Evolutionary conservation across 768 basidiomycete species (phyloP), one percentile per base, ranked within the genome.

Genomic region (Strobilomyces dryophilus): DNA sequence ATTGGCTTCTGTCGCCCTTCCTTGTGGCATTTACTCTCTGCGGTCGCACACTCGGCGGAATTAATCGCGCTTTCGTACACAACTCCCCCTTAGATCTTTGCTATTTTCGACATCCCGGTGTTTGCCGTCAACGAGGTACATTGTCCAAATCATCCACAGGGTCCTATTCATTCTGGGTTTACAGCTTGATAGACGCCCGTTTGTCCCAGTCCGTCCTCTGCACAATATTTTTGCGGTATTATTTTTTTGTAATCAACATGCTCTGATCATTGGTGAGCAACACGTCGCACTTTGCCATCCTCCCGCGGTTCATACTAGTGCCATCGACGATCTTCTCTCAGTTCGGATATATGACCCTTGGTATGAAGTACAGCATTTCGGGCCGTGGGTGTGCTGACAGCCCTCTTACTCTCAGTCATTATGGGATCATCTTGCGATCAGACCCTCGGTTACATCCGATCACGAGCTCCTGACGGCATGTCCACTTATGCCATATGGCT

Each of bases 31-130:
- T 56, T 43, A 52, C 57, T 56, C 54, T 59, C 20, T 45, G 32
- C 35, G 52, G 45, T 68, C 66, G 54, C 68, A 68, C 66, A 63
- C 54, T 56, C 66, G 59, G 69, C 65, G 64, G 69, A 64, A 61
- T 61, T 69, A 68, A 56, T 54, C 32, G 47, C 41, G 15, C 54
- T 50, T 62, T 59, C 62, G 71, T 69, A 72, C 74, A 72, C 70
- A 67, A 76, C 78, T 76, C 72, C 75, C 50, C 73, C 65, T 67
- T 74, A 70, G 71, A 74, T 77, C 66, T 66, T 58, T 69, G 65
- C 71, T 69, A 61, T 68, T 65, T 66, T 59, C 60, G 51, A 61
- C n/a, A 37, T 26, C 24, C 60, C 71, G 69, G 61, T 37, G 39
- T 54, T 59, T 67, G 35, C 71, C 71, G 69, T 53, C 49, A 58